Evolutionary conservation across 257 asterid genomes (phyloP).

Genomic region (Nicotiana otophora): DNA sequence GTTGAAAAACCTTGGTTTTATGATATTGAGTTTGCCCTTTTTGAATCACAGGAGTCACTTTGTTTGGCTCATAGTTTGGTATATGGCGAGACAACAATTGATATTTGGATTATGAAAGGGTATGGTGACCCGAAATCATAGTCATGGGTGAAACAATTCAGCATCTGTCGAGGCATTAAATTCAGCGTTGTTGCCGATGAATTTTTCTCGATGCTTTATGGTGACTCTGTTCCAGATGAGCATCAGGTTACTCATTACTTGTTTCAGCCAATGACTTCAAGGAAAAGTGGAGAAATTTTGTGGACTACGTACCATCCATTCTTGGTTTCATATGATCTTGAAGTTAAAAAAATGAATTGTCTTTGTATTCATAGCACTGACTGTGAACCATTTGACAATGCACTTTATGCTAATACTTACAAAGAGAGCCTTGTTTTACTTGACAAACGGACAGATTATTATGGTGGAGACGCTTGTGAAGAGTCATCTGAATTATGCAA

Average conservation of each 20-base stretch:
- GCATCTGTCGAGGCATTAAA: background rate
- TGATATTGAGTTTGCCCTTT: background rate
- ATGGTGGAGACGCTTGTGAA: background rate
- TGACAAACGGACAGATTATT: background rate
- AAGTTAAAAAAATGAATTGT: background rate
- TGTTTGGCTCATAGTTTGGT: background rate
- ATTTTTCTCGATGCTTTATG: too few species aligned
- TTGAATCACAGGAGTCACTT: background rate
- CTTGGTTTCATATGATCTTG: background rate
- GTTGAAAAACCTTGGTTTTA: too few species aligned
- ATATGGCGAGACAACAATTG: background rate
- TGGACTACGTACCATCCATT: background rate
- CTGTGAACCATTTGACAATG: background rate
- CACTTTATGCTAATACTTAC: background rate
- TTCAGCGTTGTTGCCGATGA: too few species aligned
- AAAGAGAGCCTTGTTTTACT: slow-evolving; percentile 3
- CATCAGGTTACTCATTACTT: background rate
- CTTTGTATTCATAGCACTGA: too few species aligned
- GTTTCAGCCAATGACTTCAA: background rate
- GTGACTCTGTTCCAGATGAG: background rate
- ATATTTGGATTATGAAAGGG: background rate
- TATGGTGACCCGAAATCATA: background rate
- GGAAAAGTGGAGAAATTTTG: background rate
- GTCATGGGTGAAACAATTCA: background rate
- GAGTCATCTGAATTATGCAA: background rate